Conservation (phyloP, 768 basidiomycete genomes). For the Sarcodon sp. region DNA sequence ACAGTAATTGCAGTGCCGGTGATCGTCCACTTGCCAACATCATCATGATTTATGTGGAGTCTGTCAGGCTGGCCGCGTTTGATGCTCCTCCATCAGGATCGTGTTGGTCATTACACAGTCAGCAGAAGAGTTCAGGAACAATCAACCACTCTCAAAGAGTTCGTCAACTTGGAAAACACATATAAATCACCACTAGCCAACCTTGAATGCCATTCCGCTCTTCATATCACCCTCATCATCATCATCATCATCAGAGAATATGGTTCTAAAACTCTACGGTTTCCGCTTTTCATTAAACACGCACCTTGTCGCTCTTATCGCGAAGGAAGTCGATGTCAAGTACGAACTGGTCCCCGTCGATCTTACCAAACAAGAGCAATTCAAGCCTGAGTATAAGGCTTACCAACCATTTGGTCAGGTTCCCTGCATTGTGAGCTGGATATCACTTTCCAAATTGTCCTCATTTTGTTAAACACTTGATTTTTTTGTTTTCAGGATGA, state of each 20-base stretch:
- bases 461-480: background rate
- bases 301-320: slow-evolving; percentile 30
- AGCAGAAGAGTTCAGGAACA: no score
- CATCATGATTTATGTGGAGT: no score
- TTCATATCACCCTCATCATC: no score
- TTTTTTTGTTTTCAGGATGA: slow-evolving; percentile 20
- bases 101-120: no score
- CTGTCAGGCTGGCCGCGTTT: no score
- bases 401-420: slow-evolving; percentile 53
- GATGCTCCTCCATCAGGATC: no score
- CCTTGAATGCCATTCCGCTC: no score
- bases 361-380: slow-evolving; percentile 26
- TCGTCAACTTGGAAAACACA: no score
- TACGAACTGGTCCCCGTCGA: slow-evolving; percentile 34
- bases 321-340: slow-evolving; percentile 38
- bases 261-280: slow-evolving; percentile 20
- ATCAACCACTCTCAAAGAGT: no score
- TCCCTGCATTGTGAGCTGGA: slow-evolving; percentile 25
- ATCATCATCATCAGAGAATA: slow-evolving; percentile 2
- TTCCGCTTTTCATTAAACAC: slow-evolving; percentile 26
- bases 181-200: no score
- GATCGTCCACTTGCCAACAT: no score
- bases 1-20: no score
- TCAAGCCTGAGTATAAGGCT: slow-evolving; percentile 22
- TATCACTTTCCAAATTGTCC: background rate